Conservation (phyloP, 2,329 filamentous ascomycete species). For the Arthroderma sp. region DNA sequence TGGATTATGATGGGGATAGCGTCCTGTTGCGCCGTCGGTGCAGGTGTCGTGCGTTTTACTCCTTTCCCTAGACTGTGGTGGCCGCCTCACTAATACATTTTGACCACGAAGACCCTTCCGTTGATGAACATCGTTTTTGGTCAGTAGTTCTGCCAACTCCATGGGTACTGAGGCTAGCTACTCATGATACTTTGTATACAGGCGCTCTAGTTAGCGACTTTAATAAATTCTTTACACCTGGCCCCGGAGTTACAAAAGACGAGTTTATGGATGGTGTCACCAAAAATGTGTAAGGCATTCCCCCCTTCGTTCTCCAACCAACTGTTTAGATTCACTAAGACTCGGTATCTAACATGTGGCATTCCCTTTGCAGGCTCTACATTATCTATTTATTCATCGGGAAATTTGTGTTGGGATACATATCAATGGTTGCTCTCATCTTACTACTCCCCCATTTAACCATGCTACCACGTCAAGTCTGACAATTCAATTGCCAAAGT, state of each 20-base stretch:
- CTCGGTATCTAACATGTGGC: not conserved
- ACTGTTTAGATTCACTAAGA: not conserved
- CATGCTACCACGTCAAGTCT: constrained; percentile 2
- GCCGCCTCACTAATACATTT: not conserved
- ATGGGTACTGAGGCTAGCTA: not conserved
- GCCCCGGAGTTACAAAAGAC: constrained; percentile 28
- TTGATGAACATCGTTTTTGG: constrained; percentile 50
- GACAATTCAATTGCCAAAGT: constrained; percentile 13
- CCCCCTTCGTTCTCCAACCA: not conserved
- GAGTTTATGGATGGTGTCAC: constrained; percentile 40
- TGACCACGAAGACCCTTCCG: constrained; percentile 18
- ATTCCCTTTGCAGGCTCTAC: constrained; percentile 27
- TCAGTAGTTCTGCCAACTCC: not conserved
- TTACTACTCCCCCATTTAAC: not conserved
- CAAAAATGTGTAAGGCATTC: constrained; percentile 20
- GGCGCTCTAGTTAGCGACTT: constrained; percentile 40
- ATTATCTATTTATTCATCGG: constrained; percentile 47
- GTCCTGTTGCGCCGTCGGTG: constrained; percentile 14
- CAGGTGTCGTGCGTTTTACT: constrained; percentile 16
- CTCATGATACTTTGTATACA: constrained; percentile 1
- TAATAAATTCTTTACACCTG: constrained; percentile 39
- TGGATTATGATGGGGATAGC: constrained; percentile 13
- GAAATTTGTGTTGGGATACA: constrained; percentile 42
- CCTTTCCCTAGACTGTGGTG: not conserved
- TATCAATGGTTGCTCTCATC: constrained; percentile 36